Conservation (phyloP, 1,139 yeast species). For the Pichia sp. region DNA sequence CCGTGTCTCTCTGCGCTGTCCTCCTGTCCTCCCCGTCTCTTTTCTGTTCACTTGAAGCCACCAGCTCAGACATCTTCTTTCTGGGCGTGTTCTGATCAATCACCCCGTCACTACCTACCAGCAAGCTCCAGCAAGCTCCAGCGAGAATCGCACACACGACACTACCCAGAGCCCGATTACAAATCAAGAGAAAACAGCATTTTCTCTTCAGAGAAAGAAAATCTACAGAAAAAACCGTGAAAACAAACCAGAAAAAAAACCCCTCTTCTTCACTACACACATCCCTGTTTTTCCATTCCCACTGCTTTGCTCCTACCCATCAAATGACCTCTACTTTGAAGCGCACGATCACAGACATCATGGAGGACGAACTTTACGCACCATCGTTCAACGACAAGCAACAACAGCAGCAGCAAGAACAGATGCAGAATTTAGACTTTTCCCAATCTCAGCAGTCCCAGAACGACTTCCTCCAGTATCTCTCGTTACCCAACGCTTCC, state of each 20-base stretch:
- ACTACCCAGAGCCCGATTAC: neutral
- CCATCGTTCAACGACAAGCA: conserved; percentile 11
- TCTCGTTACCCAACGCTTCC: conserved; percentile 16
- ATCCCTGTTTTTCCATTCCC: neutral
- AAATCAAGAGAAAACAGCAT: neutral
- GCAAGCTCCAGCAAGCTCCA: neutral
- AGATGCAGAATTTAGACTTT: conserved; percentile 6
- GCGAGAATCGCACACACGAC: neutral
- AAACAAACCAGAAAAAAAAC: neutral
- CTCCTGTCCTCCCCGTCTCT: neutral
- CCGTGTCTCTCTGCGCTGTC: neutral
- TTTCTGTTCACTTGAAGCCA: neutral
- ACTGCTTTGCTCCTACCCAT: neutral
- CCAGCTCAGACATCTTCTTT: neutral
- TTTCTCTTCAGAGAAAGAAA: no score
- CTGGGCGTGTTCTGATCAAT: neutral
- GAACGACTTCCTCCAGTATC: conserved; percentile 15
- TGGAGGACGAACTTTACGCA: conserved; percentile 30
- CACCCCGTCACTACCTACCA: no score
- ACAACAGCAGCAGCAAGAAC: neutral
- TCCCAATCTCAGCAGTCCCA: conserved; percentile 15
- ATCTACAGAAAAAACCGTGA: neutral
- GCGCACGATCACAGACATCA: conserved; percentile 29
- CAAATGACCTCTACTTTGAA: conserved; percentile 29
- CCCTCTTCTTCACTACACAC: neutral